phyloP scores from a whole-genome alignment of 2,329 filamentous ascomycete genomes.

The Penicillium sclerotiorum region DNA sequence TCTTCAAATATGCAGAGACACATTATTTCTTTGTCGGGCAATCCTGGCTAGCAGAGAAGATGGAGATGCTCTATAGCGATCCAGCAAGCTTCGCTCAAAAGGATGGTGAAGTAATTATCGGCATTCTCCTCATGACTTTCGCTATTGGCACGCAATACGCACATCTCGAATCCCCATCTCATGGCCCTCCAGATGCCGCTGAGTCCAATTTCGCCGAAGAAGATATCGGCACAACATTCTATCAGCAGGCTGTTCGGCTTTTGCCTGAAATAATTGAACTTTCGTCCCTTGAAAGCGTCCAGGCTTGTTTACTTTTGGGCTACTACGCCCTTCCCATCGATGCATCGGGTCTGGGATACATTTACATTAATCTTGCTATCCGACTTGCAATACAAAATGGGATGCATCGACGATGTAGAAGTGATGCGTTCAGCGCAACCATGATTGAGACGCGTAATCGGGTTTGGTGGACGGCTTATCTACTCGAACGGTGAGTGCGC shows the following conservation, averaged over 20 bases:
- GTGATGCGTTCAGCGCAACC: constrained; percentile 44
- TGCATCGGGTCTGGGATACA: constrained; percentile 54
- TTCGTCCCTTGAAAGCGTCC: constrained; percentile 56
- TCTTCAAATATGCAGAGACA: constrained; percentile 53
- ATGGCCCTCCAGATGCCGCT: neutral
- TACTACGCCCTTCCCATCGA: constrained; percentile 56
- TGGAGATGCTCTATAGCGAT: constrained; percentile 48
- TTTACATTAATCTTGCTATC: constrained; percentile 54
- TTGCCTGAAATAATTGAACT: constrained; percentile 56
- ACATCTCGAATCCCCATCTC: constrained; percentile 44
- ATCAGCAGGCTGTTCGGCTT: constrained; percentile 53
- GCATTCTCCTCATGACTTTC: constrained; percentile 52
- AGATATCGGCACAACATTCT: constrained; percentile 54
- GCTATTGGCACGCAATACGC: constrained; percentile 57
- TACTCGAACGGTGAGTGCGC: constrained; percentile 49
- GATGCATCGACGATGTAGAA: constrained; percentile 54
- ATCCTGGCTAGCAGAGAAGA: constrained; percentile 46
- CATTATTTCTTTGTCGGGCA: constrained; percentile 55
- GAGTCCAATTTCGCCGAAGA: constrained; percentile 42
- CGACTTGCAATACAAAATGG: constrained; percentile 59
- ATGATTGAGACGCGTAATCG: constrained; percentile 53
- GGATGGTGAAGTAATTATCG: constrained; percentile 47
- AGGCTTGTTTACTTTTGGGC: constrained; percentile 57
- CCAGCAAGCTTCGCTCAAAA: constrained; percentile 39
- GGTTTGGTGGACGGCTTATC: constrained; percentile 58